Evolutionary conservation across 257 asterid species (phyloP), one percentile per base, ranked within the genome.

Genomic region (Handroanthus guayacan): DNA sequence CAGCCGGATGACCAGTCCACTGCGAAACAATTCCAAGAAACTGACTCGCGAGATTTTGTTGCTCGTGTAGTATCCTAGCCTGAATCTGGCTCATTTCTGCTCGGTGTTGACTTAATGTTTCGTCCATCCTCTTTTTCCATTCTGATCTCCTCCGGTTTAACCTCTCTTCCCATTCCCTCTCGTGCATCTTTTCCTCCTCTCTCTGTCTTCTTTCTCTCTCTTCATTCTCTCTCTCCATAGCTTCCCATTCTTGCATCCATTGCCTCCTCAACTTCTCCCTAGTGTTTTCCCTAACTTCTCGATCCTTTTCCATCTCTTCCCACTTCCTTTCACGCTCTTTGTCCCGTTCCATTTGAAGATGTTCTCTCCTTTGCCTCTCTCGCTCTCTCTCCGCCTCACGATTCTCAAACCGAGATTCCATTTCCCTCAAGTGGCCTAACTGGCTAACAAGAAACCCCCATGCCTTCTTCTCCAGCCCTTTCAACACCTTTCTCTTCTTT

Each of bases 71-170:
- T 71, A 91, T 84, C 56, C 99, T 83, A 5, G 92, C 91, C 78
- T 95, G 99, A 75, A 91, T 76, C 84, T 91, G 98, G 17, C 83
- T 83, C 93, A 95, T 91, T 78, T 95, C 98, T 18, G 82, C 88
- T 72, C 97, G 77, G 82, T 95, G 99, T 71, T 87, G 94, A 72
- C 86, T 82, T 47, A 95, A 20, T 87, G 70, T 91, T 69, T 86
- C 94, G 0, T 93, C 97, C 72, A 90, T 91, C 84, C 94, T 85
- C 83, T 90, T 92, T 88, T 89, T 89, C 93, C 97, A 91, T 43
- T 88, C 99, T 2, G 82, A 87, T 78, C 97, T 92, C 87, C 91
- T 91, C 69, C 87, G 74, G 68, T 77, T 85, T 83, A 88, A 74
- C 81, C 92, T 92, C 84, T 90, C 97, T 69, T 91, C 98, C 82